Percentiles rank a stretch among this genome's conserved stretches.
Evolutionary conservation across 495 filamentous ascomycete genomes (phyloP).

Genomic region (Lasiosphaeria hispida): DNA sequence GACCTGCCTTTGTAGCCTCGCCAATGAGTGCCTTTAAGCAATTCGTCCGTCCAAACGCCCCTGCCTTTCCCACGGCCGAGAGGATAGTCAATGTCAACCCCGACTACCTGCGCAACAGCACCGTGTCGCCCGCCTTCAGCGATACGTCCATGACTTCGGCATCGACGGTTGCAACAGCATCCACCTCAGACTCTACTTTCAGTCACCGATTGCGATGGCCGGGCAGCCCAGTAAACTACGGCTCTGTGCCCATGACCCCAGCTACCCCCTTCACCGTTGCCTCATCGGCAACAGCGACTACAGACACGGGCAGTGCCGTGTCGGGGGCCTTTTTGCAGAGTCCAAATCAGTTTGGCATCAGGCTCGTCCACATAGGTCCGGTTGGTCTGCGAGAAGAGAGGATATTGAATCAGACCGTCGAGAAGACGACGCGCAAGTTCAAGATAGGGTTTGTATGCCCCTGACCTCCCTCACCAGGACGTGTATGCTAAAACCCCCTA

Average conservation of each 20-base stretch:
- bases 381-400: constrained; percentile 37
- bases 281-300: constrained; percentile 32
- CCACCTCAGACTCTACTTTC: constrained; percentile 17
- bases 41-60: constrained; percentile 37
- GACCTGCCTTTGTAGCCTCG: constrained; percentile 29
- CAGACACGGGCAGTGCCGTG: constrained; percentile 14
- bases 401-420: constrained; percentile 37
- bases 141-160: constrained; percentile 24
- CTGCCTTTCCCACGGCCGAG: constrained; percentile 20
- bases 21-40: constrained; percentile 37
- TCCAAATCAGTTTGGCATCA: constrained; percentile 38
- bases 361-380: constrained; percentile 33
- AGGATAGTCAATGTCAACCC: constrained; percentile 26
- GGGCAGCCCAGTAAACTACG: constrained; percentile 16
- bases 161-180: constrained; percentile 22
- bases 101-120: constrained; percentile 26
- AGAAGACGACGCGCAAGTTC: constrained; percentile 46
- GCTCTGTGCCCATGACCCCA: constrained; percentile 44
- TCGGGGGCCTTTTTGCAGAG: constrained; percentile 19
- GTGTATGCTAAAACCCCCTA: neutral
- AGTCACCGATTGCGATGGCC: constrained; percentile 23
- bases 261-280: constrained; percentile 40
- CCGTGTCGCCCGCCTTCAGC: constrained; percentile 31
- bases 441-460: constrained; percentile 34
- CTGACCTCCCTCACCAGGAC: neutral